Evolutionary conservation across 202 grass and related monocot species (phyloP).

Genomic region (Eragrostis tef): DNA sequence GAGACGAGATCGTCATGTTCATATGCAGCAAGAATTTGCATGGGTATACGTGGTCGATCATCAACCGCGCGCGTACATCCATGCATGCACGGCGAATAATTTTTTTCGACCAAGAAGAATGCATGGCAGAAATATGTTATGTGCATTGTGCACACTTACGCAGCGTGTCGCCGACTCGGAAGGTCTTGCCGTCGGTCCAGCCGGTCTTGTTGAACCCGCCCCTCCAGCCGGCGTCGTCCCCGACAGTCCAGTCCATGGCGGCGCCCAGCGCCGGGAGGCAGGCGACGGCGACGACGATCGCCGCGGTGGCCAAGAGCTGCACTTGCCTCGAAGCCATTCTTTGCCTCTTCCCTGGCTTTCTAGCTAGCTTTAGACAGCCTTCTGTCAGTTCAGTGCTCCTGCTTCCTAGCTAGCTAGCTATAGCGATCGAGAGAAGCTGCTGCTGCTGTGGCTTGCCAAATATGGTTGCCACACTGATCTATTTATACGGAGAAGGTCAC

Average conservation of each 20-base stretch:
- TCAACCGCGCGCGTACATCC: background rate
- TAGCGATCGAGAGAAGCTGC: background rate
- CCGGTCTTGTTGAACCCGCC: background rate
- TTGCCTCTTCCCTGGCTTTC: background rate
- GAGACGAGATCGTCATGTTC: no score
- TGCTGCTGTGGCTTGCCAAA: background rate
- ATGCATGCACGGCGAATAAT: no score
- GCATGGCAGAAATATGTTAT: no score
- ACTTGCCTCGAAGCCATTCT: conserved; percentile 39
- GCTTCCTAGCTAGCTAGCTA: background rate
- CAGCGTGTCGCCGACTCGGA: conserved; percentile 14
- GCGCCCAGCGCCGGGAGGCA: conserved; percentile 18
- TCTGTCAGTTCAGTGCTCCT: no score
- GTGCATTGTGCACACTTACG: background rate
- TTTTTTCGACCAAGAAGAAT: no score
- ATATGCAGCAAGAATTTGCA: background rate
- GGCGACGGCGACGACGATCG: background rate
- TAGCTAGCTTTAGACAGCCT: background rate
- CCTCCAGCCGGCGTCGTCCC: conserved; percentile 12
- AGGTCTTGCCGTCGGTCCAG: conserved; percentile 37
- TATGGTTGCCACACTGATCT: background rate
- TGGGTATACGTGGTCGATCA: no score
- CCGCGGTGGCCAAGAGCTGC: background rate
- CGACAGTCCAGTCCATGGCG: background rate
- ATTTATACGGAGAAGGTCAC: background rate